Percentiles rank a stretch among this genome's conserved stretches.
These are phyloP conservation scores for Candida glucosophila DNA, from an alignment of 1,139 yeast genomes.

Conservation along the genomic window DNA sequence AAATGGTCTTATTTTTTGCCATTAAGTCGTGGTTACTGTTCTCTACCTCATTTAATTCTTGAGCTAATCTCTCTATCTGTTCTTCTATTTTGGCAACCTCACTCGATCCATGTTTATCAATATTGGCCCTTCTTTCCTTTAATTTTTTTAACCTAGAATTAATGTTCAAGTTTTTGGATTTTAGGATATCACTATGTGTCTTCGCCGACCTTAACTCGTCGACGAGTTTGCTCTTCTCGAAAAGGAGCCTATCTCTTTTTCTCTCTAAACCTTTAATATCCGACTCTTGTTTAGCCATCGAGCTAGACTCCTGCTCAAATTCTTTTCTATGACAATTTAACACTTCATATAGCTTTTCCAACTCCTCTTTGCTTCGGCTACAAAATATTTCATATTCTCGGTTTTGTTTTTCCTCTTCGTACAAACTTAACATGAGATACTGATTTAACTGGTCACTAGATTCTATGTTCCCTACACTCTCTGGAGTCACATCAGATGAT, in stretches of 20 bases:
- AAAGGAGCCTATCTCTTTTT: conserved; percentile 20
- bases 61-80: conserved; percentile 7
- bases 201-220: conserved; percentile 18
- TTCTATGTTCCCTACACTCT: no score
- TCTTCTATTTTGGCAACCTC: conserved; percentile 14
- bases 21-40: conserved; percentile 17
- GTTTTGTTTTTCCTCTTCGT: conserved; percentile 18
- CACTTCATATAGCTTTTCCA: conserved; percentile 13
- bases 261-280: conserved; percentile 27
- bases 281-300: conserved; percentile 20
- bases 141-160: conserved; percentile 16
- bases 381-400: conserved; percentile 17
- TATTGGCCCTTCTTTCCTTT: conserved; percentile 16
- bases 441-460: conserved; percentile 14
- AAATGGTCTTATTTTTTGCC: conserved; percentile 13
- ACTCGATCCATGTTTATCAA: conserved; percentile 11
- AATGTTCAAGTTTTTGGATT: conserved; percentile 16
- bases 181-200: conserved; percentile 11
- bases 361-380: conserved; percentile 14
- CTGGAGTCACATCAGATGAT: no score
- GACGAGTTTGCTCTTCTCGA: conserved; percentile 24
- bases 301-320: conserved; percentile 24
- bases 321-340: conserved; percentile 16
- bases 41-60: conserved; percentile 10
- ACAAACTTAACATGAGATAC: conserved; percentile 19